phyloP scores from a whole-genome alignment of 495 filamentous ascomycete genomes.

The Pyronema domesticum region DNA sequence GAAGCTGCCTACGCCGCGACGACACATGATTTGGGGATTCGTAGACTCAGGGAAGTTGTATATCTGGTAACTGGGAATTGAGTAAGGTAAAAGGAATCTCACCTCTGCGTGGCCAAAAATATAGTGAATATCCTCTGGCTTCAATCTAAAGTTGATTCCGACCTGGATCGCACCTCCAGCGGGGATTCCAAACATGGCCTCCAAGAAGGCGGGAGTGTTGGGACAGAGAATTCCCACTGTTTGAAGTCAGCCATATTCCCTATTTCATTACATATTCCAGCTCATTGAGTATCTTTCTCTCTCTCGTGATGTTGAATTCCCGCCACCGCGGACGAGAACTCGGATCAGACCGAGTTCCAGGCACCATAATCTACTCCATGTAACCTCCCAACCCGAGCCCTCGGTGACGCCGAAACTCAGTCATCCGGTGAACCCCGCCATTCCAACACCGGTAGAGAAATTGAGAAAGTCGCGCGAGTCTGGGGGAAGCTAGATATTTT shows the following conservation, averaged over 20 bases:
- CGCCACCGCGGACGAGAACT: no score
- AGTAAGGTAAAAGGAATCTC: not conserved
- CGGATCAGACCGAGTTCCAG: no score
- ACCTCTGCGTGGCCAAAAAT: constrained; percentile 51
- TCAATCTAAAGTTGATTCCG: constrained; percentile 78
- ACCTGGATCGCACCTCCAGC: constrained; percentile 71
- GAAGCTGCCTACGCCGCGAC: not conserved
- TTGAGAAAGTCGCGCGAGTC: no score
- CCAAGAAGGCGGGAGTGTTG: constrained; percentile 89
- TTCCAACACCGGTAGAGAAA: no score
- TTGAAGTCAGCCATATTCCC: not conserved
- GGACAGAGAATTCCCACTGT: constrained; percentile 60
- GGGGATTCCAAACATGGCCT: constrained; percentile 72
- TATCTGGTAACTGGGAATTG: no score
- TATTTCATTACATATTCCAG: no score
- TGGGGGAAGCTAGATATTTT: no score
- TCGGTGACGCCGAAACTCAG: no score
- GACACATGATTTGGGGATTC: not conserved
- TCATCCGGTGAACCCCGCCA: no score
- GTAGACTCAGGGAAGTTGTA: no score
- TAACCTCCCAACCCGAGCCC: not conserved
- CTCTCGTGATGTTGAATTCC: no score
- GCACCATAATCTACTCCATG: not conserved
- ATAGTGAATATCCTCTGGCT: constrained; percentile 71
- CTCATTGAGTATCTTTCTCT: no score